These are phyloP conservation scores for Herpotrichia juniperi DNA, from an alignment of 2,329 filamentous ascomycete species.

Conservation along the genomic window DNA sequence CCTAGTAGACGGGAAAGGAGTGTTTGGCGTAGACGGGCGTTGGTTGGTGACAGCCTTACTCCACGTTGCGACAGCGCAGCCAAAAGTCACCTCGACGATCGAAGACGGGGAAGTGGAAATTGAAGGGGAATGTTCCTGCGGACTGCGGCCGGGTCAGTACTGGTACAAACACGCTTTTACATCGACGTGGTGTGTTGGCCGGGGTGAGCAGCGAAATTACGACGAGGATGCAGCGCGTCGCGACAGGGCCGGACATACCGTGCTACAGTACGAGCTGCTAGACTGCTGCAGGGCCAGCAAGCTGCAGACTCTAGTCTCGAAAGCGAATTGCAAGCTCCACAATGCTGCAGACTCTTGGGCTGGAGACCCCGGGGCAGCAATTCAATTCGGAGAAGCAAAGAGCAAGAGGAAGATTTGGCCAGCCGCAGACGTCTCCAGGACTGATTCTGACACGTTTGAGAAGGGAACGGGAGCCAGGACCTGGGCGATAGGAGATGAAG, in stretches of 20 bases:
- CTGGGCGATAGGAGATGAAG: conserved; percentile 3
- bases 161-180: background rate
- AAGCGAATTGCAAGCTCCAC: background rate
- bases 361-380: background rate
- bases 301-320: conserved; percentile 4
- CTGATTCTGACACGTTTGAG: conserved; percentile 10
- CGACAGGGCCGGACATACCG: background rate
- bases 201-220: conserved; percentile 8
- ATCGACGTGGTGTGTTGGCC: conserved; percentile 5
- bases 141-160: conserved; percentile 8
- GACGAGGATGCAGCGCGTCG: background rate
- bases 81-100: background rate
- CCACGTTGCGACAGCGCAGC: conserved; percentile 1
- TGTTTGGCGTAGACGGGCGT: conserved; percentile 12
- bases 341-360: background rate
- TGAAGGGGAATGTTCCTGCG: conserved; percentile 24
- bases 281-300: conserved; percentile 10
- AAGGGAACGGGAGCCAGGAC: conserved; percentile 9
- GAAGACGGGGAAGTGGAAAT: conserved; percentile 18
- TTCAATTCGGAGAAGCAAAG: conserved; percentile 11
- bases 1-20: conserved; percentile 23
- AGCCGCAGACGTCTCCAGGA: conserved; percentile 13
- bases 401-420: background rate
- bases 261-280: background rate
- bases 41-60: conserved; percentile 1